A percentile compares a stretch with the other conserved stretches of the same genome.
Conservation (phyloP, 305 asterid species). For the Fraxinus angustifolia region DNA sequence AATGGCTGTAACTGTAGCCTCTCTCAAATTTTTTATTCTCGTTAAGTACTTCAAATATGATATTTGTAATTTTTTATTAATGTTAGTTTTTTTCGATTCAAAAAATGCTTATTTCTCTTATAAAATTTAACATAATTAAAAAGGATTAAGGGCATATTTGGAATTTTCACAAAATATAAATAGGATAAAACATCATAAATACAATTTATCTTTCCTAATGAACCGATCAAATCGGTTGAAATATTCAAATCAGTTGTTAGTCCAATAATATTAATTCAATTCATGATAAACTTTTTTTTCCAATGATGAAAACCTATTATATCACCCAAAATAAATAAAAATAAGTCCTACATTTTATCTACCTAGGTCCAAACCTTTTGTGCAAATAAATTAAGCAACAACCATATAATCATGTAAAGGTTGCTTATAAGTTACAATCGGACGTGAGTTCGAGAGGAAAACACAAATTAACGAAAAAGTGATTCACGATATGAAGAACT, state of each 20-base stretch:
- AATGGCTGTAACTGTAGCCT: too few relatives aligned
- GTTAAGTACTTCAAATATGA: neutral
- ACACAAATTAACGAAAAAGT: neutral
- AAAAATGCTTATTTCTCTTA: neutral
- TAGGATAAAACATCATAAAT: neutral
- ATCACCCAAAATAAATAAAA: neutral
- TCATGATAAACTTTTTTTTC: neutral
- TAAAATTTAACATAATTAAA: neutral
- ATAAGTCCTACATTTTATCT: neutral
- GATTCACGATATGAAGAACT: neutral
- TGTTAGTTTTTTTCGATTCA: neutral
- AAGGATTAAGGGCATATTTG: neutral
- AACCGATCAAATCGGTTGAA: constrained; percentile 33
- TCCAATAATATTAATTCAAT: neutral
- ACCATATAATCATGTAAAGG: constrained; percentile 22
- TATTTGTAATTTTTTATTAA: neutral
- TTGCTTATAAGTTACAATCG: constrained; percentile 26
- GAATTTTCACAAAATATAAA: neutral
- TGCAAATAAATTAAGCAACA: neutral
- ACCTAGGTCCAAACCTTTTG: neutral
- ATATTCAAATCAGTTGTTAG: constrained; percentile 21
- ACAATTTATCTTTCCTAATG: constrained; percentile 21
- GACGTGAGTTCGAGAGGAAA: neutral
- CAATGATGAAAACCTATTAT: neutral
- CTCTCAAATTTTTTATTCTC: too few relatives aligned